phyloP scores from a whole-genome alignment of 2,329 filamentous ascomycete species.

The Penicillium sp. region DNA sequence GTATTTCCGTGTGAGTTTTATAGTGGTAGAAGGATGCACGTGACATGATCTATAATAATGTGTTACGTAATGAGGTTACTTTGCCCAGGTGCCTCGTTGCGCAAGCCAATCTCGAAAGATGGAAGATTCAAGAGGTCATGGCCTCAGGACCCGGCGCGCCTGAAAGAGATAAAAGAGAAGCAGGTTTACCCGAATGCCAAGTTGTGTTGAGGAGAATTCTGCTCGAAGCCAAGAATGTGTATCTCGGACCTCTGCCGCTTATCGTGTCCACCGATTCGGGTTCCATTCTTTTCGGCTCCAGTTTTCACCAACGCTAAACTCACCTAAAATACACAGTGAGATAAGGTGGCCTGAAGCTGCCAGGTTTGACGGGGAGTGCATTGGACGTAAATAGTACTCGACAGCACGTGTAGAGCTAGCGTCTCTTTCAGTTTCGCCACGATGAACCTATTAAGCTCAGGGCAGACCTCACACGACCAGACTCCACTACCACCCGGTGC shows the following conservation, averaged over 20 bases:
- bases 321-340: not conserved
- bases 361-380: too few relatives aligned
- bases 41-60: too few relatives aligned
- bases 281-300: not conserved
- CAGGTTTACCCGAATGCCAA: not conserved
- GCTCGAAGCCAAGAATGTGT: not conserved
- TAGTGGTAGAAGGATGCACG: too few relatives aligned
- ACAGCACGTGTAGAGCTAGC: not conserved
- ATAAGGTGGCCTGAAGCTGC: too few relatives aligned
- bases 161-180: not conserved
- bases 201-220: not conserved
- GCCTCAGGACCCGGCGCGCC: not conserved
- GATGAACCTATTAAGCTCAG: not conserved
- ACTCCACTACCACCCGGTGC: not conserved
- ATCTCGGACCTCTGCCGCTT: not conserved
- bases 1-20: too few relatives aligned
- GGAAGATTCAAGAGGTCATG: not conserved
- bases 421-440: not conserved
- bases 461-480: not conserved
- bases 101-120: too few relatives aligned
- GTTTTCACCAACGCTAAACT: not conserved
- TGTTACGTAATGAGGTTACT: too few relatives aligned
- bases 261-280: not conserved
- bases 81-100: too few relatives aligned
- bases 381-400: too few relatives aligned